Percentiles rank a stretch among this genome's conserved stretches.
Conservation (phyloP, 225 moss, liverwort and hornwort species). For the Antitrichia curtipendula region DNA sequence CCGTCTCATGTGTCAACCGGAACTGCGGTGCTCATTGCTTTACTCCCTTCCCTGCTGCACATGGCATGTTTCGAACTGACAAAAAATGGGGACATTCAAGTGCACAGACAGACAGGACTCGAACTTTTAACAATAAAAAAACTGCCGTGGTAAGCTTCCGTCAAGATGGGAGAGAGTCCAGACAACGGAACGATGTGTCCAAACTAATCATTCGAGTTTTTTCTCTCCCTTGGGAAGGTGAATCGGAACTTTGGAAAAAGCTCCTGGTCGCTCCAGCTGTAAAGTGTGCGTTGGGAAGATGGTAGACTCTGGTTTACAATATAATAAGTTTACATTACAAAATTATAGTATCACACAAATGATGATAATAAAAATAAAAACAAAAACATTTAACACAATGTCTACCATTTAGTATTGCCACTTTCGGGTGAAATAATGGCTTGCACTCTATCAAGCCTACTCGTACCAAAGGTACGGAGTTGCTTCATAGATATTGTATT, state of each 20-base stretch:
- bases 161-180: background rate
- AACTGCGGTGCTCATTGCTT: too few species aligned
- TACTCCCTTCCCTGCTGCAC: background rate
- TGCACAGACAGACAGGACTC: background rate
- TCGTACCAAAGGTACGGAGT: background rate
- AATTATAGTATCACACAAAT: background rate
- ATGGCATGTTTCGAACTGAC: background rate
- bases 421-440: background rate
- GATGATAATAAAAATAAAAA: too few species aligned
- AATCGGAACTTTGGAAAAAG: background rate
- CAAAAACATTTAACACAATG: background rate
- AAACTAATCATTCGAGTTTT: background rate
- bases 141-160: background rate
- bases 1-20: background rate
- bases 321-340: background rate
- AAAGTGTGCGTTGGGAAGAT: background rate
- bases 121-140: background rate
- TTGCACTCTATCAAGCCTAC: background rate
- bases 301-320: too few species aligned
- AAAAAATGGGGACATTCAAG: background rate
- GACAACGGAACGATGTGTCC: too few species aligned
- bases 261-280: background rate
- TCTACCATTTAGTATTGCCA: background rate
- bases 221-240: too few species aligned
- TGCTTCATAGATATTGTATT: background rate